Percentiles rank a stretch among this genome's conserved stretches.
phyloP scores from a whole-genome alignment of 208 protist genomes.

The Trypanosoma vivax region DNA sequence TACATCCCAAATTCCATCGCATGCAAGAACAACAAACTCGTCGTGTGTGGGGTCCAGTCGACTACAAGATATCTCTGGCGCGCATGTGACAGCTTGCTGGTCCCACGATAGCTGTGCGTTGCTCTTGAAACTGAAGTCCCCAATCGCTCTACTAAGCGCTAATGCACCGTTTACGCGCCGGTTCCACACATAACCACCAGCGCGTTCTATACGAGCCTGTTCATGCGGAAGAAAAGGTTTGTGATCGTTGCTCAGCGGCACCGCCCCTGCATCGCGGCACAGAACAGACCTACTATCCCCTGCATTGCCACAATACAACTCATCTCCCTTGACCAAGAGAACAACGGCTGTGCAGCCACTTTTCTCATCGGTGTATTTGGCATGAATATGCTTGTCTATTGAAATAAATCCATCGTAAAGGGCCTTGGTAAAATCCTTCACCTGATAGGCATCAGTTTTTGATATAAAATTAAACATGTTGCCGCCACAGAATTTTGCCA shows the following conservation, averaged over 20 bases:
- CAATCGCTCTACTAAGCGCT: slow-evolving; percentile 92
- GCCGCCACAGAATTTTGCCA: slow-evolving; percentile 69
- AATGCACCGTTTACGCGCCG: slow-evolving; percentile 92
- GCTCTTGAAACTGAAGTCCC: slow-evolving; percentile 91
- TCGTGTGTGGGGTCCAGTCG: slow-evolving; percentile 72
- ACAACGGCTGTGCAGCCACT: slow-evolving; percentile 86
- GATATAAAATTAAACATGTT: slow-evolving; percentile 73
- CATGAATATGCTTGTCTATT: slow-evolving; percentile 71
- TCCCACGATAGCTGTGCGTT: slow-evolving; percentile 80
- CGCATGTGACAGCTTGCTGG: slow-evolving; percentile 88
- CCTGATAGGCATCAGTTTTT: slow-evolving; percentile 46
- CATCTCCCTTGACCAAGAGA: slow-evolving; percentile 65
- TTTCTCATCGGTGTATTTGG: slow-evolving; percentile 36
- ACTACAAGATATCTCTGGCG: slow-evolving; percentile 64
- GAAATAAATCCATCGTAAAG: slow-evolving; percentile 85
- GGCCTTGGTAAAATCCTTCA: slow-evolving; percentile 49
- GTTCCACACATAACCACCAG: slow-evolving; percentile 88
- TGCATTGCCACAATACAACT: slow-evolving; percentile 88
- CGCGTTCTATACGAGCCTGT: slow-evolving; percentile 82
- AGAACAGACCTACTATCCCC: slow-evolving; percentile 90
- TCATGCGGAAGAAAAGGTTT: slow-evolving; percentile 84
- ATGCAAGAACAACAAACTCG: slow-evolving; percentile 87
- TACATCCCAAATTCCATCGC: slow-evolving; percentile 92
- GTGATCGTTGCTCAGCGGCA: slow-evolving; percentile 91
- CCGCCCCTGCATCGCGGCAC: slow-evolving; percentile 73